Conservation (phyloP, 768 basidiomycete genomes). For the Trametopsis cervina region DNA sequence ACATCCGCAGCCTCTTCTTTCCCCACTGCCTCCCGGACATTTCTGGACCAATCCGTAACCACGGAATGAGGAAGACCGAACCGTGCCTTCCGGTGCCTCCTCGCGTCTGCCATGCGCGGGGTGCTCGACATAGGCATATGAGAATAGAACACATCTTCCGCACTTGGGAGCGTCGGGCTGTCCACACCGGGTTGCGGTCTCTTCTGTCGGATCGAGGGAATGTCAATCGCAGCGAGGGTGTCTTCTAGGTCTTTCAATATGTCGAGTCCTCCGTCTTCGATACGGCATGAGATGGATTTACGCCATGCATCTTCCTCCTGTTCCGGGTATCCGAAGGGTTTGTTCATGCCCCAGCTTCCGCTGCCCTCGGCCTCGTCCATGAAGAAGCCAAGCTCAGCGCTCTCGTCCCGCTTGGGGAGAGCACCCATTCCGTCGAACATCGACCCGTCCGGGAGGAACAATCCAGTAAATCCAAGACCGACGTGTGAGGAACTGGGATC, state of each 20-base stretch:
- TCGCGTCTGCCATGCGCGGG: neutral
- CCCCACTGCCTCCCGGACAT: neutral
- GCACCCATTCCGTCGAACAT: slow-evolving; percentile 7
- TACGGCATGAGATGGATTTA: neutral
- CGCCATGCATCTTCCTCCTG: slow-evolving; percentile 7
- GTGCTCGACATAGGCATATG: slow-evolving; percentile 3
- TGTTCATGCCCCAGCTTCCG: neutral
- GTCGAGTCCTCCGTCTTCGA: neutral
- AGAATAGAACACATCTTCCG: slow-evolving; percentile 12
- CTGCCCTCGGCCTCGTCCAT: neutral
- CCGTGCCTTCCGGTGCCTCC: neutral
- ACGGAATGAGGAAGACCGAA: neutral
- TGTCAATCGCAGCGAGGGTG: too few relatives aligned
- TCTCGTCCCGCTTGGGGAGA: slow-evolving; percentile 3
- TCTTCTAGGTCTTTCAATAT: neutral
- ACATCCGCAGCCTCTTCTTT: too few relatives aligned
- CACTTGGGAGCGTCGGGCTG: neutral
- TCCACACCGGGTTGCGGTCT: neutral
- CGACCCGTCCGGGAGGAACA: slow-evolving; percentile 2
- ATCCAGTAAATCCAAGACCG: slow-evolving; percentile 9
- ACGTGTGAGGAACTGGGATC: neutral
- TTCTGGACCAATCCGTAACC: slow-evolving; percentile 4
- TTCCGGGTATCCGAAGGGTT: slow-evolving; percentile 1
- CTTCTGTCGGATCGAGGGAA: neutral
- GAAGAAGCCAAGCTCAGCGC: slow-evolving; percentile 1